Evolutionary conservation across 345 rosid species (phyloP).

Genomic region (Eucalyptus erythrocorys): DNA sequence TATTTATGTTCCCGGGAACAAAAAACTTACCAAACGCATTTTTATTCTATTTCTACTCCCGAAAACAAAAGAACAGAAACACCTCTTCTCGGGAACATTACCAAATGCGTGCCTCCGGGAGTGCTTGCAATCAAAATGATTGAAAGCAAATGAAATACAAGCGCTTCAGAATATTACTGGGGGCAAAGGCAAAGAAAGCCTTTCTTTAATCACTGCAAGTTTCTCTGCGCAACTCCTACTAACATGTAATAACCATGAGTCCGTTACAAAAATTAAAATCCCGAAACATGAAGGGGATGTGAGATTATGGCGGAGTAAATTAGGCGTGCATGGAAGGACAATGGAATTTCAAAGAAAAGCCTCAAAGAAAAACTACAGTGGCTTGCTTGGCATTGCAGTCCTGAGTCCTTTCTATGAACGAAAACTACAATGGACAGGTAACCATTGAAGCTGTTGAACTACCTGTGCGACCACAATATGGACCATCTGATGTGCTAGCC

Average conservation of each 20-base stretch:
- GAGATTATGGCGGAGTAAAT: not conserved
- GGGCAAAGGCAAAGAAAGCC: not conserved
- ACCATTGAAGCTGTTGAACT: not conserved
- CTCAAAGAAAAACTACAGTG: not conserved
- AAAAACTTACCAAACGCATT: too few species aligned
- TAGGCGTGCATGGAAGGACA: not conserved
- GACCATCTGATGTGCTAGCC: slow-evolving; percentile 4
- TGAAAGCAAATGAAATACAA: not conserved
- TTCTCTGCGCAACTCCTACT: not conserved
- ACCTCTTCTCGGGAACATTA: rapidly evolving
- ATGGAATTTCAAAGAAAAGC: not conserved
- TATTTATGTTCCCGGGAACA: rapidly evolving
- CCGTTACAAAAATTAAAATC: not conserved
- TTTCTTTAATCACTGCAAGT: not conserved
- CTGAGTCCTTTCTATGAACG: not conserved
- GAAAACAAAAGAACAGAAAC: rapidly evolving
- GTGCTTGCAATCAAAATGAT: not conserved
- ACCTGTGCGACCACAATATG: not conserved
- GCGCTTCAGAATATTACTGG: not conserved
- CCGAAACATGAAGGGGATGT: not conserved
- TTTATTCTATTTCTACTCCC: too few species aligned
- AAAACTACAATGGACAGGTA: not conserved
- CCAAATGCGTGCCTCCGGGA: not conserved
- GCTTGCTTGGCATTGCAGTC: not conserved
- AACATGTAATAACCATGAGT: not conserved